These are phyloP conservation scores for Hemileia vastatrix DNA, from an alignment of 1,284 basidiomycete species.

Conservation along the genomic window DNA sequence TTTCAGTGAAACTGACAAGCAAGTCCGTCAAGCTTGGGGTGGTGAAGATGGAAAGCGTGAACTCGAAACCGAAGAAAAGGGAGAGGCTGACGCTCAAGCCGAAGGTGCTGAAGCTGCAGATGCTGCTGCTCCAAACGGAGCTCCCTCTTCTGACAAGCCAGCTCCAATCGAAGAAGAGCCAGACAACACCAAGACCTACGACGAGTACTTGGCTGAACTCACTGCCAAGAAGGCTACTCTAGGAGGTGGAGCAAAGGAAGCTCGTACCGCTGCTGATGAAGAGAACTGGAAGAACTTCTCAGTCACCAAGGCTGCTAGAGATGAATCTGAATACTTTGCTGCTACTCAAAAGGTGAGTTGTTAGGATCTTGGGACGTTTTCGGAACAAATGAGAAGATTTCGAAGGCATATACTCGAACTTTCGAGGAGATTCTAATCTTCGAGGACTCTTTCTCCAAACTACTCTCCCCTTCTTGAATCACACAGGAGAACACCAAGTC, in stretches of 20 bases:
- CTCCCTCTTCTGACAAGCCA: slow-evolving; percentile 27
- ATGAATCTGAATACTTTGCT: slow-evolving; percentile 37
- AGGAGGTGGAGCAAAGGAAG: slow-evolving; percentile 29
- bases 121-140: slow-evolving; percentile 15
- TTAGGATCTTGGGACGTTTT: neutral
- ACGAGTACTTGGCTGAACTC: slow-evolving; percentile 42
- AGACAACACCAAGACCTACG: slow-evolving; percentile 44
- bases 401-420: no score
- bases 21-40: slow-evolving; percentile 40
- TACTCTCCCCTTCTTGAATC: neutral
- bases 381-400: no score
- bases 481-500: slow-evolving; percentile 20
- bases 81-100: slow-evolving; percentile 37
- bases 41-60: slow-evolving; percentile 40
- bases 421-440: no score
- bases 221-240: slow-evolving; percentile 38
- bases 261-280: slow-evolving; percentile 26
- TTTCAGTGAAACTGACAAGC: slow-evolving; percentile 37
- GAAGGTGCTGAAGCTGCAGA: slow-evolving; percentile 27
- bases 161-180: slow-evolving; percentile 34
- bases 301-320: slow-evolving; percentile 35
- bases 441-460: neutral
- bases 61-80: slow-evolving; percentile 39
- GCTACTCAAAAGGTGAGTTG: slow-evolving; percentile 9
- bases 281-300: slow-evolving; percentile 34